phyloP scores from a whole-genome alignment of 2,329 filamentous ascomycete species.

The Chaetomiaceae sp. region DNA sequence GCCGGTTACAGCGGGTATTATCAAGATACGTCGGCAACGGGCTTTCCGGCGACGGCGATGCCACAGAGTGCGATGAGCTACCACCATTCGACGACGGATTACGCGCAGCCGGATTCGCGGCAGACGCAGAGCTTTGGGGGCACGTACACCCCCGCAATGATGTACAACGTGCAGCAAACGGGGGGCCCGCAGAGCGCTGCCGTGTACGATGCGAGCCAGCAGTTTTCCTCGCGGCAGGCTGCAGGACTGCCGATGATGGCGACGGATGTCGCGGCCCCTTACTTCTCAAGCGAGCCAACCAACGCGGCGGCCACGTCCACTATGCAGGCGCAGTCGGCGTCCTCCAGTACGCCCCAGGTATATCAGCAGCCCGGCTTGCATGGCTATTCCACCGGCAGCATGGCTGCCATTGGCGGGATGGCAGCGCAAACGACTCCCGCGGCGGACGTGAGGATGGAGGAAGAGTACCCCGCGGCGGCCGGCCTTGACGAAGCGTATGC shows the following conservation, averaged over 20 bases:
- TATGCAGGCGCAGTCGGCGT: conserved; percentile 44
- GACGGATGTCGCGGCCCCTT: conserved; percentile 61
- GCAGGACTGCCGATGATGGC: conserved; percentile 71
- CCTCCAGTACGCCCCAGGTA: conserved; percentile 49
- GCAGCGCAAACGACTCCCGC: conserved; percentile 33
- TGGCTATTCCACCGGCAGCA: conserved; percentile 40
- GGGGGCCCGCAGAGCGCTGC: conserved; percentile 48
- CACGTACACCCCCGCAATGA: conserved; percentile 58
- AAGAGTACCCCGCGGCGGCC: conserved; percentile 51
- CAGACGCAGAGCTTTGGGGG: conserved; percentile 47
- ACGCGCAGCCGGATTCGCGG: conserved; percentile 52
- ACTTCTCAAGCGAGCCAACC: conserved; percentile 64
- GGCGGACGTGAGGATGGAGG: conserved; percentile 45
- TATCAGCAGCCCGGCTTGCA: conserved; percentile 58
- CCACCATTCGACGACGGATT: conserved; percentile 55
- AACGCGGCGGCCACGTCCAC: conserved; percentile 52
- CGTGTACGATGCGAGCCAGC: conserved; percentile 70
- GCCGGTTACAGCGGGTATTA: conserved; percentile 56
- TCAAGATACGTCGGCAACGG: conserved; percentile 42
- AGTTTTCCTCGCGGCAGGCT: conserved; percentile 70
- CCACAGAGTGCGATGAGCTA: conserved; percentile 46
- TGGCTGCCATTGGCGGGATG: conserved; percentile 43
- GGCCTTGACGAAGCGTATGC: conserved; percentile 64
- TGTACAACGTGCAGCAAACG: conserved; percentile 69
- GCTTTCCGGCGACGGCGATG: conserved; percentile 50